Conservation (phyloP, 805 yeast genomes). For the Ascoidea asiatica region DNA sequence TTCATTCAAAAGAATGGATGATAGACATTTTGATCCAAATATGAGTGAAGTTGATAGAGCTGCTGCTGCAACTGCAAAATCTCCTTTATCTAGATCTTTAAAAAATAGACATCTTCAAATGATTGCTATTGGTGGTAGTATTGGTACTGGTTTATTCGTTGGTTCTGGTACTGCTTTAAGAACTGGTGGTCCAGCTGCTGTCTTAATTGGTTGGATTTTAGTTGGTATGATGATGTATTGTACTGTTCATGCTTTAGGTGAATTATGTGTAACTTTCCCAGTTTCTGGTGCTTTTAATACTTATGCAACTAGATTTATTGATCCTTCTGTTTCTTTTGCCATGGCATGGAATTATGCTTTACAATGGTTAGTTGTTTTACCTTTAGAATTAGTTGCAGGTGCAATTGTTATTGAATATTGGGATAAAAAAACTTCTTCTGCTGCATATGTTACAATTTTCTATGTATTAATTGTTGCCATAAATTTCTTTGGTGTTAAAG, state of each 20-base stretch:
- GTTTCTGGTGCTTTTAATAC: conserved; percentile 39
- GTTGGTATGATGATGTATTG: conserved; percentile 43
- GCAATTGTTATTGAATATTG: conserved; percentile 45
- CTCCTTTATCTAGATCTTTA: conserved; percentile 41
- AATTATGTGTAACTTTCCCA: conserved; percentile 38
- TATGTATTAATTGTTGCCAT: conserved; percentile 32
- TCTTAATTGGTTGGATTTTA: conserved; percentile 40
- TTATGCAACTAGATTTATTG: conserved; percentile 36
- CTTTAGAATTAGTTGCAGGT: conserved; percentile 47
- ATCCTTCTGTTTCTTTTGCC: conserved; percentile 43
- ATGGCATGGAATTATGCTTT: conserved; percentile 39
- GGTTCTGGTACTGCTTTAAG: conserved; percentile 48
- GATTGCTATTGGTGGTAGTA: conserved; percentile 61
- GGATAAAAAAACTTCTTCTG: conserved; percentile 36
- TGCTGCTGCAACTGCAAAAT: conserved; percentile 25
- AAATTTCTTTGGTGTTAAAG: conserved; percentile 38
- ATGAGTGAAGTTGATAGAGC: too few relatives aligned
- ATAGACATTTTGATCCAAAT: too few relatives aligned
- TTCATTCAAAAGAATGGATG: conserved; percentile 17
- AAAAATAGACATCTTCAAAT: conserved; percentile 47
- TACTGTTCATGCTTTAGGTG: conserved; percentile 46
- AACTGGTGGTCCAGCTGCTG: conserved; percentile 53
- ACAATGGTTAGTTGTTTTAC: conserved; percentile 43
- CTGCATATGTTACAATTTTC: conserved; percentile 48
- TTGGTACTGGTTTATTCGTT: conserved; percentile 60